Base-by-base conservation (phyloP, 2,329 filamentous ascomycete genomes). In the Fusarium temperatum region DNA sequence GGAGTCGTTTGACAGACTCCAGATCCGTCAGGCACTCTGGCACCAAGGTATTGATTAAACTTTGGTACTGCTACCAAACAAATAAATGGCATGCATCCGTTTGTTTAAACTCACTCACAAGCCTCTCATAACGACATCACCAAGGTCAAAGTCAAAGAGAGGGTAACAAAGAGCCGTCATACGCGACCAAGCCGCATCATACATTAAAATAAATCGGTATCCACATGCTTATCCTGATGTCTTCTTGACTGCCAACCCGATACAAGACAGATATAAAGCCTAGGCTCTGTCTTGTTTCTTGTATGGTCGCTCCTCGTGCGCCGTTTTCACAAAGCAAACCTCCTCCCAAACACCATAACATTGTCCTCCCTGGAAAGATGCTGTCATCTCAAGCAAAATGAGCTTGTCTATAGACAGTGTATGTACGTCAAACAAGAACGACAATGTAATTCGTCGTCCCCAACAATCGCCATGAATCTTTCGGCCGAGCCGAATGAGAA, bases 131-230 rank as follows among this genome's bases (percentile, higher is more conserved):
- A 32, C 41, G 22, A 55, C 24, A 35, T 56, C 59, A 63, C 28
- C 57, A 14, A 38, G 30, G 55, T 15, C n/a, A 54, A 47, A 42
- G 57, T 39, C 28, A 64, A 61, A 28, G 24, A 66, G 51, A 30
- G 26, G 38, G 58, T 45, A 61, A 30, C 24, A 61, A 66, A 69
- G 26, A 70, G 32, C 71, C 50, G 69, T 66, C 57, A 65, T 36
- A 66, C 63, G 62, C 66, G 73, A 77, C 57, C 65, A 65, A 60
- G 65, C 64, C 62, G 64, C 74, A 77, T 77, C 70, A 73, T 78
- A 78, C 77, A 78, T 76, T 77, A 74, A 66, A 69, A 59, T 78
- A 69, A 72, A 50, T 72, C 64, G 63, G 63, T 75, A 74, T 60
- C 73, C 72, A 68, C 71, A 67, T 70, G 70, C 56, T 58, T 75